Conservation (phyloP, 2,329 filamentous ascomycete genomes). For the Lachnellula suecica region DNA sequence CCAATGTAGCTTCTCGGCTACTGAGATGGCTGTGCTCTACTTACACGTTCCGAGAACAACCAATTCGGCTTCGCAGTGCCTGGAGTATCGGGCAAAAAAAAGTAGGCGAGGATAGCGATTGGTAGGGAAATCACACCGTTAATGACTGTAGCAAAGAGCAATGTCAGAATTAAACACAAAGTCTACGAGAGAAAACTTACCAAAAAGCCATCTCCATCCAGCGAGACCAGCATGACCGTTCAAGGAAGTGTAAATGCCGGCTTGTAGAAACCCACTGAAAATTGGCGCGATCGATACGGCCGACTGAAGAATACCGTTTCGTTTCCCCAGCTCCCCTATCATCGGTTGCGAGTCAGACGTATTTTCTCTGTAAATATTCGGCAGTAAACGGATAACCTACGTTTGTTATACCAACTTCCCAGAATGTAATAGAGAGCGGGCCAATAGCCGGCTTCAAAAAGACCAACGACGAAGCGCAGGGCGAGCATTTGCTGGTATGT, state of each 20-base stretch:
- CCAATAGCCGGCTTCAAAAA: slow-evolving; percentile 55
- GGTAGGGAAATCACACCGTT: slow-evolving; percentile 54
- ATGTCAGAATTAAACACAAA: neutral
- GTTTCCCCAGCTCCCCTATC: slow-evolving; percentile 53
- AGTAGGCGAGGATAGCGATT: slow-evolving; percentile 50
- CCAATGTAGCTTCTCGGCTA: no score
- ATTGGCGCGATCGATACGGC: slow-evolving; percentile 57
- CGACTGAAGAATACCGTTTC: slow-evolving; percentile 57
- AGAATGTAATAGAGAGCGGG: slow-evolving; percentile 56
- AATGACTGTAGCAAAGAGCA: slow-evolving; percentile 30
- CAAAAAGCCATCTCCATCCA: slow-evolving; percentile 51
- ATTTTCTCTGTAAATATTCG: neutral
- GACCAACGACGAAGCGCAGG: slow-evolving; percentile 53
- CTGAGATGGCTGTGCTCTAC: no score
- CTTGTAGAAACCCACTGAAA: slow-evolving; percentile 62
- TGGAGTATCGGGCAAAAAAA: slow-evolving; percentile 41
- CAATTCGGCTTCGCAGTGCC: slow-evolving; percentile 45
- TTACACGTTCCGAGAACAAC: slow-evolving; percentile 13
- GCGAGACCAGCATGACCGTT: slow-evolving; percentile 42
- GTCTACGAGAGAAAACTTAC: slow-evolving; percentile 2
- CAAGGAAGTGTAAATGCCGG: slow-evolving; percentile 24
- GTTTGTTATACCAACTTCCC: slow-evolving; percentile 57
- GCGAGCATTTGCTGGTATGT: slow-evolving; percentile 54
- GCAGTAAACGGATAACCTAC: slow-evolving; percentile 34
- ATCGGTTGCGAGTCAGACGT: neutral